Evolutionary conservation across 2,329 filamentous ascomycete species (phyloP), one percentile per base, ranked within the genome.

Genomic region (Arthrobotrys musiformis): DNA sequence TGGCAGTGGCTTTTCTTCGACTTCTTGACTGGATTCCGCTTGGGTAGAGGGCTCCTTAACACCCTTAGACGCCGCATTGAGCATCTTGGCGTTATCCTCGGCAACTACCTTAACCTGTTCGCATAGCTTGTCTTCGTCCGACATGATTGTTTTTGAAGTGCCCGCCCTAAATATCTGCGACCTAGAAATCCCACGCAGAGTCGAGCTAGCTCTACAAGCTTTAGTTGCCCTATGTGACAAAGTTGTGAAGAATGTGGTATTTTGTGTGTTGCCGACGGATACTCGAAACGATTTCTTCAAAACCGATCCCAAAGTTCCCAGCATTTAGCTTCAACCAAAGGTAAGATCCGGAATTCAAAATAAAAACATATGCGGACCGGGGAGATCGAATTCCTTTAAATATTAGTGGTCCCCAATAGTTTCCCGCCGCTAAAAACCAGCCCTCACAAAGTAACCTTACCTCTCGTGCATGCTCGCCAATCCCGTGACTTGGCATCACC

Each of bases 1-100:
- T 0, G 91, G 89, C 0, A 91, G 42, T 19, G 61, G 50, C 48
- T 77, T 61, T 28, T 70, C 73, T 26, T 66, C 66, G 6, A 22
- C 8, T 8, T 60, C 13, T n/a, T 30, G 37, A 52, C 28, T 33
- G 17, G 63, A 30, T 58, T 70, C 72, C 3, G 37, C 48, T 44
- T 63, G 56, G 15, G 52, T n/a, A 11, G 50, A 33, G 26, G 42
- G 4, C 22, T 70, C 48, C 15, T 54, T 40, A 22, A 30, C 60
- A n/a, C 28, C 42, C 22, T 60, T 26, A 17, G 62, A 50, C 22
- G 15, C 17, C 4, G 30, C 37, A 50, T 66, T 46, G 15, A 67
- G 52, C 60, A 77, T 61, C 1, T 40, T 19, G n/a, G 60, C 60
- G 19, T 61, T 66, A 40, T 77, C 66, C 22, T 77, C 33, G 8